Conservation (phyloP, 805 yeast species). For the Sugiyamaella boreocaroliniensis region DNA sequence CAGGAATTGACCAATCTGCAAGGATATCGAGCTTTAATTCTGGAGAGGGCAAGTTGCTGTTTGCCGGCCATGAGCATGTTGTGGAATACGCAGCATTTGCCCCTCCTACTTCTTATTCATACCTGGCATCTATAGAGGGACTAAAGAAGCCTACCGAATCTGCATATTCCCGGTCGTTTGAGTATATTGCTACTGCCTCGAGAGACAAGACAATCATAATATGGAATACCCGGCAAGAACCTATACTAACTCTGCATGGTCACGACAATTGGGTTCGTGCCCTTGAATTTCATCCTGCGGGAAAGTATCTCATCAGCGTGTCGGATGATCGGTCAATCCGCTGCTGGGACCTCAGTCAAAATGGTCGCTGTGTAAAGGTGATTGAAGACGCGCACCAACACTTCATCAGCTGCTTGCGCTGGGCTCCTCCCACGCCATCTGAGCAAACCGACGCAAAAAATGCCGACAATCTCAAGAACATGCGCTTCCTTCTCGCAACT, state of each 20-base stretch:
- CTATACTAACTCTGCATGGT: constrained; percentile 54
- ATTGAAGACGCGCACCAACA: constrained; percentile 62
- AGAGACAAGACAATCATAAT: constrained; percentile 68
- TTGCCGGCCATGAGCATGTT: constrained; percentile 78
- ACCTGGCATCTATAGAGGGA: constrained; percentile 42
- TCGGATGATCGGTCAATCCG: constrained; percentile 74
- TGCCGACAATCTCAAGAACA: constrained; percentile 35
- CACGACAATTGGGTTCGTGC: constrained; percentile 85
- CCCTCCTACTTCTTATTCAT: constrained; percentile 44
- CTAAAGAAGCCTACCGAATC: constrained; percentile 27
- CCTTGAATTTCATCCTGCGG: constrained; percentile 66
- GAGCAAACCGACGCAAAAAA: constrained; percentile 19
- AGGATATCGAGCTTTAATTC: constrained; percentile 59
- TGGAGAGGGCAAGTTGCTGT: constrained; percentile 59
- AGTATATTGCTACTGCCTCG: constrained; percentile 71
- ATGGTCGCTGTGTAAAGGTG: constrained; percentile 42
- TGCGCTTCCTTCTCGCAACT: constrained; percentile 58
- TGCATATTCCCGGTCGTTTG: constrained; percentile 26
- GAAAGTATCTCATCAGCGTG: constrained; percentile 59
- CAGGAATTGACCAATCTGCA: constrained; percentile 72
- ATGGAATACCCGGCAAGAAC: constrained; percentile 66
- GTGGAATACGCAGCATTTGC: constrained; percentile 66
- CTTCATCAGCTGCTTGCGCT: constrained; percentile 54
- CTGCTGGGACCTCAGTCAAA: constrained; percentile 62
- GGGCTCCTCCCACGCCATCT: constrained; percentile 28